Conservation (phyloP, 108 stramenopile species). For the Cylindrotheca fusiformis region DNA sequence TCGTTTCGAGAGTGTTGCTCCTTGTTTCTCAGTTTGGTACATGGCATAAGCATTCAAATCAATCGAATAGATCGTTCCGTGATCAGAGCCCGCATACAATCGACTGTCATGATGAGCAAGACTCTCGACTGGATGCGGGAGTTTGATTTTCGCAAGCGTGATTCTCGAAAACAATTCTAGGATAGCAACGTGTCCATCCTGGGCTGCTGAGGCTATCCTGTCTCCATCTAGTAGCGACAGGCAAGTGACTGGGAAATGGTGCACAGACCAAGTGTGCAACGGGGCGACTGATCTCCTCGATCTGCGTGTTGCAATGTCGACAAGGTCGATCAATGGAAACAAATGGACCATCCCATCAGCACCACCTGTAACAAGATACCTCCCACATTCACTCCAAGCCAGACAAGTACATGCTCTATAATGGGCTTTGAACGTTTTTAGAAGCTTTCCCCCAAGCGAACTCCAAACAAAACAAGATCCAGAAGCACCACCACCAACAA, state of each 20-base stretch:
- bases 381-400: conserved; percentile 62
- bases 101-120: conserved; percentile 31
- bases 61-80: conserved; percentile 68
- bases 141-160: conserved; percentile 59
- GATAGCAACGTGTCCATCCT: conserved; percentile 63
- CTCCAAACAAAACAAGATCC: conserved; percentile 69
- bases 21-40: conserved; percentile 39
- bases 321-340: conserved; percentile 62
- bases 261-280: conserved; percentile 61
- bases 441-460: conserved; percentile 49
- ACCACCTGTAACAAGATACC: conserved; percentile 72
- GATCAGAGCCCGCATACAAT: conserved; percentile 59
- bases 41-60: conserved; percentile 72
- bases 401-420: conserved; percentile 61
- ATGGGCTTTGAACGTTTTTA: conserved; percentile 68
- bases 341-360: conserved; percentile 83
- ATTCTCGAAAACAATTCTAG: conserved; percentile 58
- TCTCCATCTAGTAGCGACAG: conserved; percentile 38
- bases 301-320: conserved; percentile 14
- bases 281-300: conserved; percentile 39
- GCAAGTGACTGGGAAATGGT: conserved; percentile 62
- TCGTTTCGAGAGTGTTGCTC: conserved; percentile 22
- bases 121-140: conserved; percentile 53
- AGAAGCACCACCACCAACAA: conserved; percentile 58
- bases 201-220: conserved; percentile 55